Evolutionary conservation across 192 early-diverging fungal species (phyloP), one percentile per base, ranked within the genome.

Genomic region (Entomortierella beljakovae): DNA sequence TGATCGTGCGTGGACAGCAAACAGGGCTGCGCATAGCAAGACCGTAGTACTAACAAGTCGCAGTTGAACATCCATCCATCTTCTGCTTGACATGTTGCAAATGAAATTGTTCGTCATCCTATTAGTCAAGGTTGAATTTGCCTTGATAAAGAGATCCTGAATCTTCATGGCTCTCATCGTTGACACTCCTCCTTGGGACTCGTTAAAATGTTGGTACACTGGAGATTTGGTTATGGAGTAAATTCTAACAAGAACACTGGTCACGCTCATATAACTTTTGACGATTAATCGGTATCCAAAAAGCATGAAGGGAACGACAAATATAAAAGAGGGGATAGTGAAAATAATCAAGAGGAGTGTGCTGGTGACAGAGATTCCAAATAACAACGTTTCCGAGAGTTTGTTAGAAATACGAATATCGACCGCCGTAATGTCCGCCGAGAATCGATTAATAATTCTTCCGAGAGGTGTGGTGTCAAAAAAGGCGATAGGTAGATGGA

Each of bases 211-310:
- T 6, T 92, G 86, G 61, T 88, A 92, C 0, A 95, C 83, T 0
- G 94, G 94, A 13, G 86, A 88, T 20, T 91, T 86, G 7, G 92
- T 83, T 31, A 89, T 81, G 9, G 90, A 88, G 54, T 94, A 91
- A 31, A 95, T 75, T 18, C 92, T 85, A 43, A 90, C 92, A 43
- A 95, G 68, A 59, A 88, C 88, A 29, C 92, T 88, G 2, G 88
- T 87, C 7, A 86, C 86, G 1, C 83, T 42, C 50, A 92, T 79
- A 80, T 93, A 94, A 48, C 84, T 77, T 33, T 61, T 43, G 34
- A 82, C 55, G 18, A 84, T 57, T 32, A 80, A 51, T 26, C 77
- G 81, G 26, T 84, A 49, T 20, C 80, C 58, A 2, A 71, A 23
- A n/a, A 73, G 22, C 11, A 83, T 23, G 63, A 73, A 65, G 2